Evolutionary conservation across 108 stramenopile genomes (phyloP).

Genomic region (Nitzschia sp.): DNA sequence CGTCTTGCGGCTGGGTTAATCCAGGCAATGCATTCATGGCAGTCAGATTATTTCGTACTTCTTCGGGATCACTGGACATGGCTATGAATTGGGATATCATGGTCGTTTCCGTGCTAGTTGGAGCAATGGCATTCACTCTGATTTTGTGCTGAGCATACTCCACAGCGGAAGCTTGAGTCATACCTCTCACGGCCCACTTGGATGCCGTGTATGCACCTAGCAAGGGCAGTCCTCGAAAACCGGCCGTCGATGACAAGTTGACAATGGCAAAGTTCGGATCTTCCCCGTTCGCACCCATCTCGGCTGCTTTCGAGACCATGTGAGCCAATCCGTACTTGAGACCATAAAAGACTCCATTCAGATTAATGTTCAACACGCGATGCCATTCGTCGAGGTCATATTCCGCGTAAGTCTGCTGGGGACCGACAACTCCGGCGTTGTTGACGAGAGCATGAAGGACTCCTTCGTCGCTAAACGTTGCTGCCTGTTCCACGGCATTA

Average conservation of each 20-base stretch:
- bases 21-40: slow-evolving; percentile 5
- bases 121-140: slow-evolving; percentile 1
- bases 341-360: slow-evolving; percentile 12
- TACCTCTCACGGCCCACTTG: not conserved
- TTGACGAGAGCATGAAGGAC: not conserved
- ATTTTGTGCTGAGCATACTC: not conserved
- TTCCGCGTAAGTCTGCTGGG: not conserved
- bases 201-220: not conserved
- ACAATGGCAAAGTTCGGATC: slow-evolving; percentile 9
- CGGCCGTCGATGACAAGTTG: not conserved
- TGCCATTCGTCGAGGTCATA: slow-evolving; percentile 1
- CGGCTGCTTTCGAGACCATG: not conserved
- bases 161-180: slow-evolving; percentile 2
- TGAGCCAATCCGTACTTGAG: slow-evolving; percentile 5
- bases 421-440: slow-evolving; percentile 1
- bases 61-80: not conserved
- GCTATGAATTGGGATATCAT: not conserved
- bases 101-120: not conserved
- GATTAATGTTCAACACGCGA: not conserved
- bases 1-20: not conserved
- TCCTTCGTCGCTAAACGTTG: not conserved
- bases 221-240: not conserved
- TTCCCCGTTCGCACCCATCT: not conserved
- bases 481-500: not conserved
- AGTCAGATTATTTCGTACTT: not conserved